Base-by-base conservation (phyloP, 306 rosid genomes). In the Parietaria judaica region DNA sequence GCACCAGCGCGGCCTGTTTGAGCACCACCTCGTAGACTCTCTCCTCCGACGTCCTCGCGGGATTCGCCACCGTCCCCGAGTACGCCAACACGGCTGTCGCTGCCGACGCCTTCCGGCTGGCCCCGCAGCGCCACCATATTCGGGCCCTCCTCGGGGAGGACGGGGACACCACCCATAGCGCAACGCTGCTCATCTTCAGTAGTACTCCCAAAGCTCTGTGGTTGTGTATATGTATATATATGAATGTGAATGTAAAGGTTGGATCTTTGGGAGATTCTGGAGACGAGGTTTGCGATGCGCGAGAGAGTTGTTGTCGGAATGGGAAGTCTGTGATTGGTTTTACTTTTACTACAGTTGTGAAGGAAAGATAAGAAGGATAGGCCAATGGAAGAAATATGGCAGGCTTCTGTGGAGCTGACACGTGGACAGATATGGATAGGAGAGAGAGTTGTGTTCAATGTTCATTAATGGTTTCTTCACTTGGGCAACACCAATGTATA, bases 1-100 rank as follows among this genome's bases (percentile, higher is more conserved):
- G 81, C 0, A 83, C 84, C 36, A 87, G 65, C 55, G 95, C 94
- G 51, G 97, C 97, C 69, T 87, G 97, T 73, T 77, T 91, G 61
- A 91, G 69, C 65, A 91, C 97, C 14, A 91, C 96, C 48, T 87
- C 95, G 69, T 91, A 91, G 17, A 91, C 97, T 70, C 65, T 91
- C 72, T 91, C 92, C 54, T 81, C 97, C 14, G 96, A 85, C 8
- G 97, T 68, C 49, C 96, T 83, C 44, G 82, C 54, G 34, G 97
- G 86, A 60, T 74, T 57, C 0, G 82, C 87, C 8, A 81, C 73
- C 11, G 80, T 83, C 51, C 80, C 79, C 14, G 97, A 76, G 38
- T 79, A 67, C 6, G 85, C 90, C 14, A 58, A 50, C 74, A 15
- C 51, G 51, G 70, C 61, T 74, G 6, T 62, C 66, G 81, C 14